phyloP scores from a whole-genome alignment of 306 rosid genomes.

The Cucurbita pepo region DNA sequence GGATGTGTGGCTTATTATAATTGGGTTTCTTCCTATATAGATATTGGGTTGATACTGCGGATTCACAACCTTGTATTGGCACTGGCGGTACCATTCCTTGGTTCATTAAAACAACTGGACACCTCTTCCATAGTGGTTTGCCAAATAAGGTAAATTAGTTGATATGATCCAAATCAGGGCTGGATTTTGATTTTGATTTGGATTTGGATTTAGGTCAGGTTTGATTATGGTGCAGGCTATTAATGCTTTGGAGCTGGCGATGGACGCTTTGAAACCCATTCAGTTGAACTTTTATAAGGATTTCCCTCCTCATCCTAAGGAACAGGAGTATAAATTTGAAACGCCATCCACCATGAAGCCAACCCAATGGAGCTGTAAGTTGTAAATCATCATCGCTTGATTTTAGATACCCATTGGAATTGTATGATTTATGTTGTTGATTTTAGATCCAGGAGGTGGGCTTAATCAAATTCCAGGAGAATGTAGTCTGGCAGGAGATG shows the following conservation, averaged over 20 bases:
- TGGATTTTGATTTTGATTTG: too few relatives aligned
- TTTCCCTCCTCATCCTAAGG: conserved; percentile 90
- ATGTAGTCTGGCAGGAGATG: conserved; percentile 88
- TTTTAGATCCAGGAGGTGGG: conserved; percentile 91
- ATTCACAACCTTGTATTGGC: conserved; percentile 87
- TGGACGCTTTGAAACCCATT: conserved; percentile 84
- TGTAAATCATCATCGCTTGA: background rate
- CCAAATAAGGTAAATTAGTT: conserved; percentile 45
- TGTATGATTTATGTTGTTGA: background rate
- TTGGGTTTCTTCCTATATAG: conserved; percentile 14
- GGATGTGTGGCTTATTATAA: too few relatives aligned
- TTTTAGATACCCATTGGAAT: background rate
- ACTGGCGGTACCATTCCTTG: conserved; percentile 94
- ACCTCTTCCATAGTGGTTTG: conserved; percentile 87
- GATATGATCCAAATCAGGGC: too few relatives aligned
- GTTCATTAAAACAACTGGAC: conserved; percentile 69
- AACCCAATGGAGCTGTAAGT: conserved; percentile 94
- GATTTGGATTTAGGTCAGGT: too few relatives aligned
- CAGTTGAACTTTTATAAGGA: conserved; percentile 61
- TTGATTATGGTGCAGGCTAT: conserved; percentile 41
- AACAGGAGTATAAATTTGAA: conserved; percentile 65
- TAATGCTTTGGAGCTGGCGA: conserved; percentile 73
- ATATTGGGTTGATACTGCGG: conserved; percentile 88
- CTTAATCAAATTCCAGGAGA: conserved; percentile 88
- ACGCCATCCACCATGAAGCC: conserved; percentile 98